Percentiles rank a stretch among this genome's conserved stretches.
These are phyloP conservation scores for Linum usitatissimum DNA, from an alignment of 345 rosid genomes.

Conservation along the genomic window DNA sequence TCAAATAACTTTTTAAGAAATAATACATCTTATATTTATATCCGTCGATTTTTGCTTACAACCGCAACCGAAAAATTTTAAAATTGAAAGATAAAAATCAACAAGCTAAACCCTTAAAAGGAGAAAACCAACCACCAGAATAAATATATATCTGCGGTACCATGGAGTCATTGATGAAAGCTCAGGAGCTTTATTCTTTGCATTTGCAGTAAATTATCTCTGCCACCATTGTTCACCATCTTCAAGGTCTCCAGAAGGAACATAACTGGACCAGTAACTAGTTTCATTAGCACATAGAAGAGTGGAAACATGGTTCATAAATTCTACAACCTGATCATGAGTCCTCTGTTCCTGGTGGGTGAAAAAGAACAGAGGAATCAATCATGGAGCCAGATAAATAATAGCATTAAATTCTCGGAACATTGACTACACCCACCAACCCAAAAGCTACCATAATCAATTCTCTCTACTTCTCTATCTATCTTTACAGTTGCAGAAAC, in stretches of 20 bases:
- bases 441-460: constrained; percentile 37
- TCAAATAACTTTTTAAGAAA: no score
- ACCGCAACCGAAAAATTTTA: no score
- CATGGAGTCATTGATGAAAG: background rate
- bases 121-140: background rate
- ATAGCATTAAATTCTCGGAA: constrained; percentile 22
- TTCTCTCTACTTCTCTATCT: constrained; percentile 28
- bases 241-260: background rate
- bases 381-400: constrained; percentile 7
- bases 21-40: no score
- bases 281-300: no score
- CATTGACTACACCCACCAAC: constrained; percentile 69
- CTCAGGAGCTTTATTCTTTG: background rate
- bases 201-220: background rate
- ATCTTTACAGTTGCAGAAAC: constrained; percentile 1
- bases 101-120: no score
- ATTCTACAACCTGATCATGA: no score
- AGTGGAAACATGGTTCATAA: no score
- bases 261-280: no score
- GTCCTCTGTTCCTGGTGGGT: background rate
- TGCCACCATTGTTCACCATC: background rate
- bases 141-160: background rate
- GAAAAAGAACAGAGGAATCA: constrained; percentile 8
- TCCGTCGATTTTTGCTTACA: no score
- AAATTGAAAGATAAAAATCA: no score